A percentile compares a stretch with the other conserved stretches of the same genome.
Evolutionary conservation across 176 grass and related monocot species (phyloP).

Genomic region (Pharus latifolius): DNA sequence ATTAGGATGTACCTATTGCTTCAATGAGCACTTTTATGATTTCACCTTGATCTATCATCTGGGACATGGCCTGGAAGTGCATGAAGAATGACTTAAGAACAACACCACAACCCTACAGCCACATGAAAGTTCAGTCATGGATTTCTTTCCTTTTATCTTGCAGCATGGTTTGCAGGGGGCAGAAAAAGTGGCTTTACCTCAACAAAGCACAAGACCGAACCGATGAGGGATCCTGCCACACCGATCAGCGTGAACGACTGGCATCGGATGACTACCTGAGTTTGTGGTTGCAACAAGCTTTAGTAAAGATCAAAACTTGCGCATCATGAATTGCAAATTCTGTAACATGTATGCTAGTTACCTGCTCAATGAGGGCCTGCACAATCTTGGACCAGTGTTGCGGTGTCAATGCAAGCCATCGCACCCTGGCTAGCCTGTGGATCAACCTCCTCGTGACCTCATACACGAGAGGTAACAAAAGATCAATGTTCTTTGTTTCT

Average conservation of each 20-base stretch:
- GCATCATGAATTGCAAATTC: background rate
- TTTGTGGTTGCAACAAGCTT: background rate
- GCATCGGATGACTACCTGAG: slow-evolving; percentile 48
- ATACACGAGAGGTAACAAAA: slow-evolving; percentile 30
- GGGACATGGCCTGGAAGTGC: slow-evolving; percentile 38
- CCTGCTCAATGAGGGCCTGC: slow-evolving; percentile 45
- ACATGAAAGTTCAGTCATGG: background rate
- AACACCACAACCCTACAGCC: slow-evolving; percentile 51
- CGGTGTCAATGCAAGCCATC: background rate
- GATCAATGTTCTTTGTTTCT: background rate
- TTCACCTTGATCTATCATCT: slow-evolving; percentile 25
- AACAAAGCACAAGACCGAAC: slow-evolving; percentile 72
- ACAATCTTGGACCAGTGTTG: slow-evolving; percentile 19
- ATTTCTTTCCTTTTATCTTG: background rate
- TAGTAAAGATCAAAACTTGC: background rate
- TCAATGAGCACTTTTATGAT: slow-evolving; percentile 51
- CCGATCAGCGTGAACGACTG: slow-evolving; percentile 63
- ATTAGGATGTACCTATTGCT: slow-evolving; percentile 38
- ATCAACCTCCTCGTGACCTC: slow-evolving; percentile 29
- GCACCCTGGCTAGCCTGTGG: background rate
- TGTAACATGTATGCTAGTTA: background rate
- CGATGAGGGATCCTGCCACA: slow-evolving; percentile 69
- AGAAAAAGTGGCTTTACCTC: slow-evolving; percentile 32
- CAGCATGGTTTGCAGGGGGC: background rate
- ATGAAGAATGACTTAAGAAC: slow-evolving; percentile 45